Evolutionary conservation across 768 basidiomycete genomes (phyloP).

Genomic region (Pleurotus sapidus): DNA sequence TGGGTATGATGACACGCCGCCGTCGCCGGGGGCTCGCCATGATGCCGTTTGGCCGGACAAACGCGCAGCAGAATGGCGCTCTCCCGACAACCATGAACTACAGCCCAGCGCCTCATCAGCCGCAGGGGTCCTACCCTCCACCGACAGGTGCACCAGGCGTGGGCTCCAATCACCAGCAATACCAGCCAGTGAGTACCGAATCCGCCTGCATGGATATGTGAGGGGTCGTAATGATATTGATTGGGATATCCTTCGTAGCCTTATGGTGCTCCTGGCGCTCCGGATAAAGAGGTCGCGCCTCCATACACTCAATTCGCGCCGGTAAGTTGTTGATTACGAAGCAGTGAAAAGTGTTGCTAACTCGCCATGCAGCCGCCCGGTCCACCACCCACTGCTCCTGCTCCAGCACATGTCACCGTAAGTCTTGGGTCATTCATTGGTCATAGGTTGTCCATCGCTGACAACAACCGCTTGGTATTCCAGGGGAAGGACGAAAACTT

Average conservation of each 20-base stretch:
- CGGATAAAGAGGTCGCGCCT: no score
- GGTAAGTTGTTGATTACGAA: neutral
- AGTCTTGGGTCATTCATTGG: neutral
- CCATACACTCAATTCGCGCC: neutral
- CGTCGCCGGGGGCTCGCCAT: neutral
- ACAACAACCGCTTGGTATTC: neutral
- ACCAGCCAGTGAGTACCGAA: no score
- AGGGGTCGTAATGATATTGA: neutral
- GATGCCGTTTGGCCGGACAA: neutral
- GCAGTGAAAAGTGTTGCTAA: neutral
- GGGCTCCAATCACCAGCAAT: no score
- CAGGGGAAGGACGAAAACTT: neutral
- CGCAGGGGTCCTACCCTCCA: no score
- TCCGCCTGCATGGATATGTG: no score
- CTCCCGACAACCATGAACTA: neutral
- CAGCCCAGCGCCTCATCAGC: neutral
- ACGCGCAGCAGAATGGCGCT: neutral
- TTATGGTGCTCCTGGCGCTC: neutral
- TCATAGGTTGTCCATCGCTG: neutral
- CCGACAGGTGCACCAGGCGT: no score
- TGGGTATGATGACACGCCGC: neutral
- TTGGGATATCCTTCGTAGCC: neutral
- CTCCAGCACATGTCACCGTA: neutral
- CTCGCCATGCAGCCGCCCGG: neutral
- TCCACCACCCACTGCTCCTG: neutral